These are phyloP conservation scores for Microdochium bolleyi DNA, from an alignment of 2,329 filamentous ascomycete species.

Conservation along the genomic window DNA sequence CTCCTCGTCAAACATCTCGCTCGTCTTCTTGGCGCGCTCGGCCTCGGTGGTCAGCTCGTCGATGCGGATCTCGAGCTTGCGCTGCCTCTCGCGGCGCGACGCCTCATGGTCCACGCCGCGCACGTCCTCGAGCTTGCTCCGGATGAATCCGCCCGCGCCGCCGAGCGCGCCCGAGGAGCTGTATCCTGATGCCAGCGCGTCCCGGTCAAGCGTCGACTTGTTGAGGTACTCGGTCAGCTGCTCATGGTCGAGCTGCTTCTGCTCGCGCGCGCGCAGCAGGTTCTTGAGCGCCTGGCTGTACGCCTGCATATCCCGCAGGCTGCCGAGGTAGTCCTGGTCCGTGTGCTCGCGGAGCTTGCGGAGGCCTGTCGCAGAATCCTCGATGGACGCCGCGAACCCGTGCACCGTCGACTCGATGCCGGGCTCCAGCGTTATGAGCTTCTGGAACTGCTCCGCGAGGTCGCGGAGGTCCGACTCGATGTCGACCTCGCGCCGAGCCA, in stretches of 20 bases:
- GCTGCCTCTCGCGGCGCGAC: slow-evolving; percentile 73
- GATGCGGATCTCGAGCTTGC: slow-evolving; percentile 87
- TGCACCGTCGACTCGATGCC: slow-evolving; percentile 76
- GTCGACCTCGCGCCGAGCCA: slow-evolving; percentile 80
- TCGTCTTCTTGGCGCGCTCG: slow-evolving; percentile 76
- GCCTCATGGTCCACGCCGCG: slow-evolving; percentile 95
- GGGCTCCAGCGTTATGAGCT: slow-evolving; percentile 81
- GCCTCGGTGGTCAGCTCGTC: slow-evolving; percentile 86
- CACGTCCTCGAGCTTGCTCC: slow-evolving; percentile 92
- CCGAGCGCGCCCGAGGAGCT: slow-evolving; percentile 42
- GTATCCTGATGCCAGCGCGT: slow-evolving; percentile 62
- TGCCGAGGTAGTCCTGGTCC: slow-evolving; percentile 91
- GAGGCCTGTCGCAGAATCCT: slow-evolving; percentile 73
- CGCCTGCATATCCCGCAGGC: slow-evolving; percentile 88
- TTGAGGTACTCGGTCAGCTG: slow-evolving; percentile 91
- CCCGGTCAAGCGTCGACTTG: slow-evolving; percentile 81
- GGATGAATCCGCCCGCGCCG: slow-evolving; percentile 79
- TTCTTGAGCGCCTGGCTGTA: slow-evolving; percentile 84
- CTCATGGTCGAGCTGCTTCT: slow-evolving; percentile 97
- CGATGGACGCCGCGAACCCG: slow-evolving; percentile 78
- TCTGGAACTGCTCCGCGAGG: slow-evolving; percentile 89
- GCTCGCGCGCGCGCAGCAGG: slow-evolving; percentile 86
- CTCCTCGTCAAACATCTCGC: slow-evolving; percentile 92
- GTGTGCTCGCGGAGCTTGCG: slow-evolving; percentile 81
- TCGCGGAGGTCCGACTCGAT: slow-evolving; percentile 84